Evolutionary conservation across 148 eudicot species (phyloP).

Genomic region (Polygonum maritimum): DNA sequence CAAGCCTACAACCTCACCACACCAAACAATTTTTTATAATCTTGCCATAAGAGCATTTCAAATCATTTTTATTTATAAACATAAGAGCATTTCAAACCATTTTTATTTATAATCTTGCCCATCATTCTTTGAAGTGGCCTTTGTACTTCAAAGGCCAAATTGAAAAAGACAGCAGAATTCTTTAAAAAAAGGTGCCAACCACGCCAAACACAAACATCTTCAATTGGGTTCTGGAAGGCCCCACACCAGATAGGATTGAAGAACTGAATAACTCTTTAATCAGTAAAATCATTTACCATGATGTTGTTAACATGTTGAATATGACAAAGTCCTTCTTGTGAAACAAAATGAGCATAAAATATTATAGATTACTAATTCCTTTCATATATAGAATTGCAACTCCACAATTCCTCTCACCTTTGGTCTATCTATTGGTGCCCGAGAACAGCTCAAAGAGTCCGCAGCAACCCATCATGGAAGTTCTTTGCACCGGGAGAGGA

Average conservation of each 20-base stretch:
- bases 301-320: neutral
- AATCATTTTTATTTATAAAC: neutral
- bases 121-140: neutral
- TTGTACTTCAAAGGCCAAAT: neutral
- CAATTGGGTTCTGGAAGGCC: neutral
- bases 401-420: conserved; percentile 22
- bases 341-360: neutral
- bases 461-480: conserved; percentile 70
- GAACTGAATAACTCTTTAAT: neutral
- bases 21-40: too few relatives aligned
- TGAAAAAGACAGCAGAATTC: neutral
- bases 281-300: neutral
- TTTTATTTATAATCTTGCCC: neutral
- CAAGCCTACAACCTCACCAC: neutral
- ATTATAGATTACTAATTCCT: neutral
- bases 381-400: neutral
- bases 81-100: neutral
- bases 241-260: conserved; percentile 1
- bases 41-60: too few relatives aligned
- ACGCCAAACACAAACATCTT: neutral
- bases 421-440: conserved; percentile 39
- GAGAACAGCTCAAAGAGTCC: conserved; percentile 66
- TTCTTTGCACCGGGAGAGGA: conserved; percentile 38
- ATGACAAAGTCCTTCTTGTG: neutral
- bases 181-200: neutral